phyloP scores from a whole-genome alignment of 257 asterid species.

The Solanum lycopersicoides region DNA sequence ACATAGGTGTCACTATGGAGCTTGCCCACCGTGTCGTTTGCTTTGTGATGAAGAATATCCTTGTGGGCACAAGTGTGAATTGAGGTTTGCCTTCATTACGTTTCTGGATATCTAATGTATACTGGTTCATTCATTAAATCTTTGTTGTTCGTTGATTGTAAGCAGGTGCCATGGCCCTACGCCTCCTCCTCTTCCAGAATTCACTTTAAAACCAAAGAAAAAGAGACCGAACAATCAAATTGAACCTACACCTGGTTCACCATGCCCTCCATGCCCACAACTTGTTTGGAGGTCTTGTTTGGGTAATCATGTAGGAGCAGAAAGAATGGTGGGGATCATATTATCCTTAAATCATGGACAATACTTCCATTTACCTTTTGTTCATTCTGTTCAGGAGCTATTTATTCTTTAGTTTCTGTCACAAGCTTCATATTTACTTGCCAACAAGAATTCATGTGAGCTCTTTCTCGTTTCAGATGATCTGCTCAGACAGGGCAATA shows the following conservation, averaged over 20 bases:
- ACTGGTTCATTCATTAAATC: background rate
- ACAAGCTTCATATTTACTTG: background rate
- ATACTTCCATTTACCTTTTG: background rate
- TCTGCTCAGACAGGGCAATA: conserved; percentile 62
- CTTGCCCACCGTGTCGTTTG: conserved; percentile 75
- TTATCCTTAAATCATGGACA: background rate
- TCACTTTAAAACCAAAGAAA: conserved; percentile 80
- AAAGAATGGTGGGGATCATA: conserved; percentile 50
- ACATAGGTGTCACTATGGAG: conserved; percentile 94
- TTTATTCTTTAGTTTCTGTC: background rate
- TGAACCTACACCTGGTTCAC: conserved; percentile 56
- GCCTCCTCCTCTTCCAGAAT: conserved; percentile 77
- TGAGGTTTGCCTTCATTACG: conserved; percentile 37
- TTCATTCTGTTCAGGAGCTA: background rate
- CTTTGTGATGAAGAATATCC: conserved; percentile 63
- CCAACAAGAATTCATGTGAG: background rate
- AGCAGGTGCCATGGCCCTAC: conserved; percentile 90
- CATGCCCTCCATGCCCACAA: conserved; percentile 91
- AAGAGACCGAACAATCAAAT: conserved; percentile 41
- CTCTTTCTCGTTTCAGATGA: conserved; percentile 45
- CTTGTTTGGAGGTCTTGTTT: conserved; percentile 71
- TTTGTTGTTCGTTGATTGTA: background rate
- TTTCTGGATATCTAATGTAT: background rate
- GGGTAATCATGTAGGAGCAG: conserved; percentile 85
- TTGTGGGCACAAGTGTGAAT: conserved; percentile 80